A percentile compares a stretch with the other conserved stretches of the same genome.
Evolutionary conservation across 2,329 filamentous ascomycete genomes (phyloP).

Genomic region (Knufia fluminis): DNA sequence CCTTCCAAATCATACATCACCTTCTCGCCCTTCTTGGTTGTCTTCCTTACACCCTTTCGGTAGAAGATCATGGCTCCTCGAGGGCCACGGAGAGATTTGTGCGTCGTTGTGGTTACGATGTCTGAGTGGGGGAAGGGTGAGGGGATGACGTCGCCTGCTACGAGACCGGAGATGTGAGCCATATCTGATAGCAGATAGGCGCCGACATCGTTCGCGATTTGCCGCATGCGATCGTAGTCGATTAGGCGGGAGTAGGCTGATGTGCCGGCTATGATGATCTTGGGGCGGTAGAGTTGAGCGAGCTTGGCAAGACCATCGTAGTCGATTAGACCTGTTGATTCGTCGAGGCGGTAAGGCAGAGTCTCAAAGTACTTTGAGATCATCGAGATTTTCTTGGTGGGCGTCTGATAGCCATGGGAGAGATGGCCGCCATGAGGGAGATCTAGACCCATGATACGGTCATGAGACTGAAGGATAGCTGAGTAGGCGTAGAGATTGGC

Average conservation of each 20-base stretch:
- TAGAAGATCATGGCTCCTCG: constrained; percentile 98
- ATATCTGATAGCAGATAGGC: constrained; percentile 93
- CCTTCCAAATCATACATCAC: constrained; percentile 82
- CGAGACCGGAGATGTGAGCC: constrained; percentile 91
- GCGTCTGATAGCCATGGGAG: constrained; percentile 94
- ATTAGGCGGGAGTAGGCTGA: constrained; percentile 94
- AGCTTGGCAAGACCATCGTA: constrained; percentile 85
- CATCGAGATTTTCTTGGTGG: constrained; percentile 89
- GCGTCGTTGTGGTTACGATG: constrained; percentile 93
- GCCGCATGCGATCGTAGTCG: constrained; percentile 85
- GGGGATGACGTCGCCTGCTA: constrained; percentile 84
- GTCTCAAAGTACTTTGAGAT: constrained; percentile 99
- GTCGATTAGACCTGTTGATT: constrained; percentile 86
- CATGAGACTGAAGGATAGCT: constrained; percentile 84
- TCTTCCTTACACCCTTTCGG: constrained; percentile 78
- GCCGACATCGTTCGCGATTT: constrained; percentile 82
- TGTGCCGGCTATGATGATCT: constrained; percentile 88
- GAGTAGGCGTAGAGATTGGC: constrained; percentile 98
- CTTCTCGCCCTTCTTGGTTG: constrained; percentile 80
- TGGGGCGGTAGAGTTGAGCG: constrained; percentile 82
- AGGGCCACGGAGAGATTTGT: constrained; percentile 93
- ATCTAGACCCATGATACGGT: constrained; percentile 93
- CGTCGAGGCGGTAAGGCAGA: constrained; percentile 83
- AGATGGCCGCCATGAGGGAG: constrained; percentile 93
- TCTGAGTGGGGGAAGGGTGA: constrained; percentile 84